Evolutionary conservation across 192 early-diverging fungal genomes (phyloP).

Genomic region (Coemansia sp.): DNA sequence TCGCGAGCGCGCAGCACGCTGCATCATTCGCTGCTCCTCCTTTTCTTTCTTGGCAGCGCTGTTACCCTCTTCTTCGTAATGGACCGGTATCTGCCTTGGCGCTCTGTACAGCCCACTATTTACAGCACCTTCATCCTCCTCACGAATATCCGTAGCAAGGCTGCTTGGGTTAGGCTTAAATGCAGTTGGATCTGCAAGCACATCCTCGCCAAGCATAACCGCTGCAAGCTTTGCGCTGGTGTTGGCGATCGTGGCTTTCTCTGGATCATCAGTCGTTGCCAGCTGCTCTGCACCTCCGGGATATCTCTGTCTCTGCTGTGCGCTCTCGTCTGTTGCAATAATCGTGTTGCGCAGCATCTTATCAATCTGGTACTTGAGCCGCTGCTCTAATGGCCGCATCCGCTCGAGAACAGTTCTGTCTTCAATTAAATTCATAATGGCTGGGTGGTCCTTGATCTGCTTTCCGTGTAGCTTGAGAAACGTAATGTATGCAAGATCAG

Average conservation of each 20-base stretch:
- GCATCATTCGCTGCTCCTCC: conserved; percentile 63
- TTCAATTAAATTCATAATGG: conserved; percentile 71
- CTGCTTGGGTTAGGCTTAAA: conserved; percentile 89
- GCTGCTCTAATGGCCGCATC: conserved; percentile 90
- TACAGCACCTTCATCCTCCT: conserved; percentile 36
- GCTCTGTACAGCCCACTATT: conserved; percentile 77
- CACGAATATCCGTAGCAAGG: conserved; percentile 50
- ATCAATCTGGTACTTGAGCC: conserved; percentile 97
- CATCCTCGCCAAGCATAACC: conserved; percentile 34
- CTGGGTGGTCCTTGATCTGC: conserved; percentile 62
- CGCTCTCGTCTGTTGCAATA: conserved; percentile 50
- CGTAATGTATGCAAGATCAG: conserved; percentile 71
- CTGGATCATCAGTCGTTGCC: conserved; percentile 34
- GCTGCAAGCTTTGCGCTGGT: conserved; percentile 52
- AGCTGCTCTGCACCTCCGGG: conserved; percentile 4
- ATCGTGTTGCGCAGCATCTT: conserved; percentile 79
- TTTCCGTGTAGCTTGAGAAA: conserved; percentile 79
- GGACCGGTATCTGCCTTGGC: conserved; percentile 82
- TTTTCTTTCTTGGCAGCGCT: conserved; percentile 60
- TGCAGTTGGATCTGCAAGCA: conserved; percentile 74
- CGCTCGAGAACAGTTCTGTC: conserved; percentile 87
- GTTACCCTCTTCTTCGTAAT: conserved; percentile 73
- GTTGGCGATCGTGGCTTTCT: conserved; percentile 14
- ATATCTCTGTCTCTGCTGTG: conserved; percentile 17
- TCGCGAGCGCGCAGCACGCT: conserved; percentile 75